Evolutionary conservation across 2,329 filamentous ascomycete genomes (phyloP), one percentile per base, ranked within the genome.

Genomic region (Diaporthe sp.): DNA sequence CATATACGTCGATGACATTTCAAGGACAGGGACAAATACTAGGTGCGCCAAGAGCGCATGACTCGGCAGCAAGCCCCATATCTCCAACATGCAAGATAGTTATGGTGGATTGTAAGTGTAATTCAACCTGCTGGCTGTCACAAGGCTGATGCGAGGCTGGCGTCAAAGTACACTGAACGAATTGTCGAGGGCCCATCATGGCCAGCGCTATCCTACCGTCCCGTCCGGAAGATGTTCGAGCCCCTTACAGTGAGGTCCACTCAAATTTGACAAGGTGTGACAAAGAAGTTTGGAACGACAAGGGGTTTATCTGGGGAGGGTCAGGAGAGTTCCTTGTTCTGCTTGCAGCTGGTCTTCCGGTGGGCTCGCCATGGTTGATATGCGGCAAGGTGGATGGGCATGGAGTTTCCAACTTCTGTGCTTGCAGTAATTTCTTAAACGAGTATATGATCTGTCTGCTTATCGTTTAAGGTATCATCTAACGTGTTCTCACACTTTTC

Each of bases 121-220:
- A 55, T 70, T 42, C 22, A n/a, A 70, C 65, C 34, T 55, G 17
- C 34, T 15, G 34, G n/a, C 9, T 70, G 8, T 34, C n/a, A 25
- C 49, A 20, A 70, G 65, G 65, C 65, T 70, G 65, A 28, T 42
- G 17, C 34, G 15, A 53, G 65, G 65, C 65, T 68, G 65, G 7
- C 13, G 31, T 9, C 4, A 34, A 68, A 47, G 8, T n/a, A 2
- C 15, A 22, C 12, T 49, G 8, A 13, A 5, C 10, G n/a, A 68
- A 37, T 2, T 1, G 47, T 17, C 47, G 20, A 53, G 22, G n/a
- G 31, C 7, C 9, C 31, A 31, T 20, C 31, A 31, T 20, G 3
- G 1, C 22, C 7, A 51, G 5, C 10, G 31, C 22, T 25, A 6
- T 22, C 12, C 22, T 12, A 34, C 15, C 25, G 47, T 17, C 22